phyloP scores from a whole-genome alignment of 345 rosid genomes.

The Firmiana major region DNA sequence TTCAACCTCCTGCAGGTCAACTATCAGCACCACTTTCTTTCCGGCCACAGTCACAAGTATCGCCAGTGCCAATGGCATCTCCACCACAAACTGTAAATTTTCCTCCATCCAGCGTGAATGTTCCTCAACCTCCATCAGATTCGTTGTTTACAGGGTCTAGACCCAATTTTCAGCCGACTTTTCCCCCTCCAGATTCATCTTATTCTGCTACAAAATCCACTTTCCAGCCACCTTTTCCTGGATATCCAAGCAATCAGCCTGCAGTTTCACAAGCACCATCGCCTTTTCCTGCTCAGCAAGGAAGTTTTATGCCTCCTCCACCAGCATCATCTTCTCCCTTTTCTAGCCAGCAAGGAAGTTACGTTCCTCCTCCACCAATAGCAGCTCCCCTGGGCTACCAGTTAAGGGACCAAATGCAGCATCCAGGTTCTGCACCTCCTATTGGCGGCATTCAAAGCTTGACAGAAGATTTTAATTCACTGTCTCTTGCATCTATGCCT shows the following conservation, averaged over 20 bases:
- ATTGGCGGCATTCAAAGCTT: slow-evolving; percentile 61
- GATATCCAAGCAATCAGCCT: slow-evolving; percentile 52
- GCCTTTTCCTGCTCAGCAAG: slow-evolving; percentile 51
- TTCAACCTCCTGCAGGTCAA: slow-evolving; percentile 58
- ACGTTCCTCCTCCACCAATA: slow-evolving; percentile 38
- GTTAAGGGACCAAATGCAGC: slow-evolving; percentile 54
- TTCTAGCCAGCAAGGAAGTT: slow-evolving; percentile 52
- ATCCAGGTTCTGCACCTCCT: slow-evolving; percentile 61
- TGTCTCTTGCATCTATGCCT: slow-evolving; percentile 69
- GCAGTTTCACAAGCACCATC: slow-evolving; percentile 43
- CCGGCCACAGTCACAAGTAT: slow-evolving; percentile 49
- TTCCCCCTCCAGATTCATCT: slow-evolving; percentile 37
- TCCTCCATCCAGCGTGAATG: slow-evolving; percentile 34
- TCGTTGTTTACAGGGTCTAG: slow-evolving; percentile 29
- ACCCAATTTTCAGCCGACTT: slow-evolving; percentile 53
- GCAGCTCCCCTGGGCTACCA: slow-evolving; percentile 36
- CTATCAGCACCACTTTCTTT: slow-evolving; percentile 36
- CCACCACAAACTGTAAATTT: slow-evolving; percentile 41
- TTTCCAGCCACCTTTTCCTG: slow-evolving; percentile 54
- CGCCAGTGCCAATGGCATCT: slow-evolving; percentile 59
- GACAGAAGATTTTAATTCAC: slow-evolving; percentile 80
- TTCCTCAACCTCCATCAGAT: slow-evolving; percentile 40
- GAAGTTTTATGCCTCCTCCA: slow-evolving; percentile 42
- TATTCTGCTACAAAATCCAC: slow-evolving; percentile 35
- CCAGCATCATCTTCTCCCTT: slow-evolving; percentile 41